phyloP scores from a whole-genome alignment of 495 filamentous ascomycete species.

The Penicillium silybi region DNA sequence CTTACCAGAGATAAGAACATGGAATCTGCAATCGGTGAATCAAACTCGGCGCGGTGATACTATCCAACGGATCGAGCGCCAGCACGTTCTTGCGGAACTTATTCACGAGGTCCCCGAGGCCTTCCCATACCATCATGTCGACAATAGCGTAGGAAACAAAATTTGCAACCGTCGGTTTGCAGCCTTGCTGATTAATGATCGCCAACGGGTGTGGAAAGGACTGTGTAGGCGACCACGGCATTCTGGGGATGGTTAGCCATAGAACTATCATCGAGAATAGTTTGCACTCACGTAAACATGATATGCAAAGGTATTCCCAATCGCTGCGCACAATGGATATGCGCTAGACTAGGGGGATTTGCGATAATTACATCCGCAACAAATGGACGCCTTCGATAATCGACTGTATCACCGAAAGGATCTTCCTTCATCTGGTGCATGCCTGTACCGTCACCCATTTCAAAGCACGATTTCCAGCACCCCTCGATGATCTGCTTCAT shows the following conservation, averaged over 20 bases:
- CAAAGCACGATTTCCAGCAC: constrained; percentile 74
- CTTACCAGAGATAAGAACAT: constrained; percentile 71
- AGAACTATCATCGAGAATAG: too few relatives aligned
- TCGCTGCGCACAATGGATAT: constrained; percentile 76
- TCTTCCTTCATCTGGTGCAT: constrained; percentile 41
- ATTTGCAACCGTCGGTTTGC: constrained; percentile 58
- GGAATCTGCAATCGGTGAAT: constrained; percentile 64
- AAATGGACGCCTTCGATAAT: constrained; percentile 54
- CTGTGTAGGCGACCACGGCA: constrained; percentile 58
- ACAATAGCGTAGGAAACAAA: constrained; percentile 72
- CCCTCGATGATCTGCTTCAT: constrained; percentile 70
- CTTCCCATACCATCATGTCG: constrained; percentile 83
- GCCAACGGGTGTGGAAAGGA: constrained; percentile 54
- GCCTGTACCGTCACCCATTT: constrained; percentile 55
- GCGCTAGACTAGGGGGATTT: constrained; percentile 79
- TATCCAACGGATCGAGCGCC: constrained; percentile 60
- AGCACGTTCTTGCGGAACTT: constrained; percentile 63
- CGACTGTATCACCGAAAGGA: constrained; percentile 28
- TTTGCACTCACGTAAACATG: constrained; percentile 69
- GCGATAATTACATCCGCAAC: constrained; percentile 82
- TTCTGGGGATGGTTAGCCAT: constrained; percentile 24
- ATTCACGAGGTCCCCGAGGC: constrained; percentile 73
- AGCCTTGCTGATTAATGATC: constrained; percentile 49
- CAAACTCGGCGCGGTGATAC: constrained; percentile 65
- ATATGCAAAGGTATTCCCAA: constrained; percentile 75